phyloP scores from a whole-genome alignment of 2,329 filamentous ascomycete genomes.

The Beauveria rudraprayagi region DNA sequence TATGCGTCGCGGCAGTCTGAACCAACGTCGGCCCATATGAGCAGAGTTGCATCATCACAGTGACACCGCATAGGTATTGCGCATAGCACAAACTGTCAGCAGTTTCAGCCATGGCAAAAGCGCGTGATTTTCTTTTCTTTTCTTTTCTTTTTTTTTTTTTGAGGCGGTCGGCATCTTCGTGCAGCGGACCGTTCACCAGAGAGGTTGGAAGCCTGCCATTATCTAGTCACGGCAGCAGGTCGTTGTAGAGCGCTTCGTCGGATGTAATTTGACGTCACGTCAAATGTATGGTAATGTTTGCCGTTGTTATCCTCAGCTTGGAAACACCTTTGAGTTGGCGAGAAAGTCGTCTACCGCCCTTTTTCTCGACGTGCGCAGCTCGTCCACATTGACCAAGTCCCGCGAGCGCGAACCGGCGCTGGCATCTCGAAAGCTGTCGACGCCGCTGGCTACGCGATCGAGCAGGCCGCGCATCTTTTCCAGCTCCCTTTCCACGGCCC shows the following conservation, averaged over 20 bases:
- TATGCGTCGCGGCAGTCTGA: neutral
- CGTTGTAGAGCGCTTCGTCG: neutral
- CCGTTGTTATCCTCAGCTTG: neutral
- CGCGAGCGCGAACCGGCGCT: conserved; percentile 16
- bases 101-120: conserved; percentile 6
- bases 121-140: neutral
- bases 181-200: neutral
- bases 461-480: conserved; percentile 58
- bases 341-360: conserved; percentile 35
- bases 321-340: conserved; percentile 19
- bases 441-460: conserved; percentile 47
- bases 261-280: neutral
- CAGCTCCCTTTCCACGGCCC: conserved; percentile 57
- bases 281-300: neutral
- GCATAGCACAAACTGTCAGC: neutral
- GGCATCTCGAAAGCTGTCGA: conserved; percentile 28
- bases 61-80: neutral
- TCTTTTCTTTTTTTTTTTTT: neutral
- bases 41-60: neutral
- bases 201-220: neutral
- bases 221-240: neutral
- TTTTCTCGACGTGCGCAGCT: conserved; percentile 32
- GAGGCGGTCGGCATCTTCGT: neutral
- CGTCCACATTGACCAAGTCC: conserved; percentile 21
- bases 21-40: neutral